Evolutionary conservation across 2,329 filamentous ascomycete genomes (phyloP).

Genomic region (Trichophyton verrucosum): DNA sequence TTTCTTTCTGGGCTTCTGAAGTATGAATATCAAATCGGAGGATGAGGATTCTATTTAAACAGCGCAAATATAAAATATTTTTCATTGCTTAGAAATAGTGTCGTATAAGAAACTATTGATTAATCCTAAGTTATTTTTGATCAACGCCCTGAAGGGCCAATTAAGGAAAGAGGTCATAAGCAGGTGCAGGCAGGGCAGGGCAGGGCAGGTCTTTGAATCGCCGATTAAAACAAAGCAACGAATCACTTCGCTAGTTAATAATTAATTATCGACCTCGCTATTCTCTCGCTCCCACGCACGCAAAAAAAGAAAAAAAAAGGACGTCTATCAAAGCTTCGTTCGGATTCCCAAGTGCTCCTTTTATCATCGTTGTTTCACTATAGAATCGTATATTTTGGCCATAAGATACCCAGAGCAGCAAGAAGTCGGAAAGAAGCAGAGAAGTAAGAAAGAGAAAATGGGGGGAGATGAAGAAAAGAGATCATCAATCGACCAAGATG

Average conservation of each 20-base stretch:
- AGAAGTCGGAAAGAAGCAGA: not conserved
- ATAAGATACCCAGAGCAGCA: not conserved
- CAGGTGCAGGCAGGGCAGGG: not conserved
- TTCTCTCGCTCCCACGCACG: not conserved
- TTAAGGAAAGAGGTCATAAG: not conserved
- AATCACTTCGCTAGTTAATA: too few relatives aligned
- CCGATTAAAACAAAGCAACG: not conserved
- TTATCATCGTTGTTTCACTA: slow-evolving; percentile 3
- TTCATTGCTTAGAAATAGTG: too few relatives aligned
- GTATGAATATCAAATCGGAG: too few relatives aligned
- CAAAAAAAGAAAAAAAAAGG: not conserved
- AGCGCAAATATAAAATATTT: too few relatives aligned
- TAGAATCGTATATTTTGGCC: slow-evolving; percentile 4
- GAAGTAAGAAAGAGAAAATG: not conserved
- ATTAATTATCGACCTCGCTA: not conserved
- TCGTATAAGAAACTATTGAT: too few relatives aligned
- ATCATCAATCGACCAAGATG: not conserved
- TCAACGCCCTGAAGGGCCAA: not conserved
- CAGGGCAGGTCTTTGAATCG: not conserved
- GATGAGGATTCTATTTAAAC: too few relatives aligned
- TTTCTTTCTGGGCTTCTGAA: not conserved
- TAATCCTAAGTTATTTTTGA: not conserved
- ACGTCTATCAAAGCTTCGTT: not conserved
- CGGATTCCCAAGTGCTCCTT: not conserved
- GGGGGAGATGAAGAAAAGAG: not conserved